Evolutionary conservation across 2,329 filamentous ascomycete genomes (phyloP).

Genomic region (Cercospora sesami): DNA sequence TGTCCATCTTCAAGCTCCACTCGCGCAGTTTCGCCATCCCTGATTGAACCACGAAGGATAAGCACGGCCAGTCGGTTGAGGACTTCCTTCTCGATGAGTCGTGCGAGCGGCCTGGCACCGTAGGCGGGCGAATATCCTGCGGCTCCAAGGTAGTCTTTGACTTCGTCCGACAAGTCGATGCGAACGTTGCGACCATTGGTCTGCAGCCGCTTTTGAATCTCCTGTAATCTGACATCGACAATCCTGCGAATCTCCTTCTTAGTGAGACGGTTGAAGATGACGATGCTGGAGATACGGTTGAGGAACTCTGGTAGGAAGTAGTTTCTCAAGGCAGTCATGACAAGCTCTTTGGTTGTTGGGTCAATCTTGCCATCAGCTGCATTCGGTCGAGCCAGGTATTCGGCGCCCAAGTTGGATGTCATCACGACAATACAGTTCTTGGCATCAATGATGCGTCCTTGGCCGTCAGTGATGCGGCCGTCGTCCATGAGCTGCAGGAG

Average conservation of each 20-base stretch:
- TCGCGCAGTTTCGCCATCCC: conserved; percentile 78
- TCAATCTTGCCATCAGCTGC: conserved; percentile 83
- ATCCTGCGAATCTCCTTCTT: conserved; percentile 89
- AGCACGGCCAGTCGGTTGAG: conserved; percentile 90
- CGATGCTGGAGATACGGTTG: conserved; percentile 91
- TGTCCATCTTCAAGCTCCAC: conserved; percentile 79
- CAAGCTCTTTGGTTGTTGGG: conserved; percentile 77
- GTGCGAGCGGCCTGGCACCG: conserved; percentile 81
- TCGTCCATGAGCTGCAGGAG: conserved; percentile 99
- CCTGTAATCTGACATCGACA: conserved; percentile 81
- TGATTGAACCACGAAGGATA: conserved; percentile 80
- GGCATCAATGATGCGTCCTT: conserved; percentile 90
- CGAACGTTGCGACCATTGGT: conserved; percentile 80
- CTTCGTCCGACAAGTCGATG: conserved; percentile 80
- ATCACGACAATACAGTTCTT: conserved; percentile 99
- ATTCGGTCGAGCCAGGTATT: conserved; percentile 80
- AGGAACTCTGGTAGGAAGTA: conserved; percentile 99
- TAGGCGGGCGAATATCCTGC: conserved; percentile 95
- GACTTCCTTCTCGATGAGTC: conserved; percentile 95
- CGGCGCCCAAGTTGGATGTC: conserved; percentile 95
- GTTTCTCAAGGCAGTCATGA: conserved; percentile 86
- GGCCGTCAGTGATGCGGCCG: conserved; percentile 95
- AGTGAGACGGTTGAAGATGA: conserved; percentile 98
- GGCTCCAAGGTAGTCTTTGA: conserved; percentile 87
- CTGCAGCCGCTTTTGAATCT: conserved; percentile 89